phyloP scores from a whole-genome alignment of 1,284 basidiomycete species.

The Ustilago xerochloae region DNA sequence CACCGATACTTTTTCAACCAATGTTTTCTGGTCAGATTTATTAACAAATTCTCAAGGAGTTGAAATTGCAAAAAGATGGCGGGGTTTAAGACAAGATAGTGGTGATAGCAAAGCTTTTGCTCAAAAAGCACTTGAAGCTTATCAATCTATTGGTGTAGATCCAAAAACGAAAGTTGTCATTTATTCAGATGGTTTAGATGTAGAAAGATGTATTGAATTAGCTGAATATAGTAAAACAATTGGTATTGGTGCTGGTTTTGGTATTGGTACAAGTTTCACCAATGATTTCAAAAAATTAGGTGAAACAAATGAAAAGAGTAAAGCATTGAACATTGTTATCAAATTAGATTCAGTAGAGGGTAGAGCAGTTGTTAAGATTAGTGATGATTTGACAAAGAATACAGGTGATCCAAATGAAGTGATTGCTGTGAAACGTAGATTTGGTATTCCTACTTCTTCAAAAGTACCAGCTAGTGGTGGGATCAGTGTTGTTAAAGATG shows the following conservation, averaged over 20 bases:
- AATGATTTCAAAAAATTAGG: constrained; percentile 50
- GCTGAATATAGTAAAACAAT: constrained; percentile 46
- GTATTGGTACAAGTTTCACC: constrained; percentile 60
- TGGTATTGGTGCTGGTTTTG: constrained; percentile 64
- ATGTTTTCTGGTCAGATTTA: constrained; percentile 65
- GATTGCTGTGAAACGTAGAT: constrained; percentile 34
- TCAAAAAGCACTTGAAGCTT: constrained; percentile 48
- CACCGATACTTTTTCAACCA: constrained; percentile 65
- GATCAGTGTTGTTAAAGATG: constrained; percentile 5
- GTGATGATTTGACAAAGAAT: constrained; percentile 67
- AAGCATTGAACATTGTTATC: constrained; percentile 66
- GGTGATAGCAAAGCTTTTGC: constrained; percentile 63
- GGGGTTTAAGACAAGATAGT: constrained; percentile 63
- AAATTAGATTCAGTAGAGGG: constrained; percentile 61
- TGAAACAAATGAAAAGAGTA: constrained; percentile 21
- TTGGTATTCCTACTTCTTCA: constrained; percentile 27
- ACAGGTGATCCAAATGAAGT: constrained; percentile 62
- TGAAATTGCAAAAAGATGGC: constrained; percentile 62
- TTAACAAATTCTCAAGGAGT: constrained; percentile 41
- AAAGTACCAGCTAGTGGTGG: background rate
- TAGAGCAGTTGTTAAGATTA: constrained; percentile 63
- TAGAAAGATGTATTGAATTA: constrained; percentile 56
- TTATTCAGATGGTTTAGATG: constrained; percentile 62
- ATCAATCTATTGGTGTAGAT: constrained; percentile 57
- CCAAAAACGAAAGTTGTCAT: constrained; percentile 60